Conservation (phyloP, 2,329 filamentous ascomycete genomes). For the Phoma sp. region DNA sequence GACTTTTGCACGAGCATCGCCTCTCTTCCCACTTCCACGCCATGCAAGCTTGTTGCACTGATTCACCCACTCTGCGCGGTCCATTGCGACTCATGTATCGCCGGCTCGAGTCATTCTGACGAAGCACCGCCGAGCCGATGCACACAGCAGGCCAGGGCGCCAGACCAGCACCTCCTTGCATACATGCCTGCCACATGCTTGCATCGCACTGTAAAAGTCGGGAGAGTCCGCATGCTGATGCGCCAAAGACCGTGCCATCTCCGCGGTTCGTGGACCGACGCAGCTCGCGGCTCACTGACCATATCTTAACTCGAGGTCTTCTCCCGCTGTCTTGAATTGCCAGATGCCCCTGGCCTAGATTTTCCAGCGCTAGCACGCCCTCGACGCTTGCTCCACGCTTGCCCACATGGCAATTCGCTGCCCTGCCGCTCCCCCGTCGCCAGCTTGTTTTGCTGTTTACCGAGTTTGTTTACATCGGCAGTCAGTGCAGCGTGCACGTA, state of each 20-base stretch:
- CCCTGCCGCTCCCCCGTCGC: constrained; percentile 1
- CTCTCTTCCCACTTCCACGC: not conserved
- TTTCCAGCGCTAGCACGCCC: not conserved
- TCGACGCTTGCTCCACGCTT: not conserved
- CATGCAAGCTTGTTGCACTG: not conserved
- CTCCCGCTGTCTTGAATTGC: not conserved
- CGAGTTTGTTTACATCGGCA: not conserved
- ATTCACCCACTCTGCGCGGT: constrained; percentile 2
- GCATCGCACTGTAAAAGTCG: constrained; percentile 23
- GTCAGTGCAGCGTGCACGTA: not conserved
- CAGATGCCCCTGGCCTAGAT: constrained; percentile 14
- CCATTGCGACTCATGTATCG: constrained; percentile 10
- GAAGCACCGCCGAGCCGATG: constrained; percentile 21
- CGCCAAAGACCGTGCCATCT: constrained; percentile 24
- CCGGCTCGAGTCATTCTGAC: constrained; percentile 13
- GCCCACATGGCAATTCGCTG: constrained; percentile 15
- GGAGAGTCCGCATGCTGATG: constrained; percentile 25
- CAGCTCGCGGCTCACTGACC: constrained; percentile 28
- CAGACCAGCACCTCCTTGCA: constrained; percentile 16
- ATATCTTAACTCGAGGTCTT: constrained; percentile 26
- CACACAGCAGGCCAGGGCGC: constrained; percentile 10
- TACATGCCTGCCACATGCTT: constrained; percentile 15
- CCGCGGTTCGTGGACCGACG: constrained; percentile 25
- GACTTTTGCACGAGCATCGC: not conserved
- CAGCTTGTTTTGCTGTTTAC: not conserved